Evolutionary conservation across 2,329 filamentous ascomycete genomes (phyloP).

Genomic region (Colletotrichum tropicicola): DNA sequence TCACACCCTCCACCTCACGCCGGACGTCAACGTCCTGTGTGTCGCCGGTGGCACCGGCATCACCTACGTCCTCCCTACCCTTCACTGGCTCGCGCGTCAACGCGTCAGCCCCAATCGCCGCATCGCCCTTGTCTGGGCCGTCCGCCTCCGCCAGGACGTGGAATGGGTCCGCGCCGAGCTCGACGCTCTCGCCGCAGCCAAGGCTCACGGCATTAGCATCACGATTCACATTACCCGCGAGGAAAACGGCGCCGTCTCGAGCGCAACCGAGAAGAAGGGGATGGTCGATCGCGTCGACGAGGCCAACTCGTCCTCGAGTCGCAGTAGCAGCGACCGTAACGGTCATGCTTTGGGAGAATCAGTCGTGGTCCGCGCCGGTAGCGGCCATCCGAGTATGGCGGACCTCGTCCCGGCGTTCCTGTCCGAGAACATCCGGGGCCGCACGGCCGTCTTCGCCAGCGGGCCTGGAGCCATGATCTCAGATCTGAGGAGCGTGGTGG

Average conservation of each 20-base stretch:
- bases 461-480: conserved; percentile 68
- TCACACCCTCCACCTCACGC: conserved; percentile 49
- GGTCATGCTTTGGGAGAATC: conserved; percentile 39
- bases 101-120: conserved; percentile 43
- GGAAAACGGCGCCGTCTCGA: neutral
- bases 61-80: conserved; percentile 51
- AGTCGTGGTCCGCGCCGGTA: conserved; percentile 16
- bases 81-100: conserved; percentile 34
- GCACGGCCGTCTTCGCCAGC: conserved; percentile 67
- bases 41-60: conserved; percentile 51
- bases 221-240: conserved; percentile 5
- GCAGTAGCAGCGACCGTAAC: conserved; percentile 61
- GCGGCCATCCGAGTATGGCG: conserved; percentile 57
- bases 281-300: neutral
- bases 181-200: neutral
- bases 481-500: conserved; percentile 64
- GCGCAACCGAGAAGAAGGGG: neutral
- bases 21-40: conserved; percentile 49
- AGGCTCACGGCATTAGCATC: conserved; percentile 6
- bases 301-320: conserved; percentile 50
- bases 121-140: conserved; percentile 65
- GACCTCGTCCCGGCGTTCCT: conserved; percentile 59
- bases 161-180: conserved; percentile 14
- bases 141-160: conserved; percentile 50
- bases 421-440: conserved; percentile 52